Evolutionary conservation across 1,284 basidiomycete genomes (phyloP), one percentile per base, ranked within the genome.

Genomic region (Fomitopsis palustris): DNA sequence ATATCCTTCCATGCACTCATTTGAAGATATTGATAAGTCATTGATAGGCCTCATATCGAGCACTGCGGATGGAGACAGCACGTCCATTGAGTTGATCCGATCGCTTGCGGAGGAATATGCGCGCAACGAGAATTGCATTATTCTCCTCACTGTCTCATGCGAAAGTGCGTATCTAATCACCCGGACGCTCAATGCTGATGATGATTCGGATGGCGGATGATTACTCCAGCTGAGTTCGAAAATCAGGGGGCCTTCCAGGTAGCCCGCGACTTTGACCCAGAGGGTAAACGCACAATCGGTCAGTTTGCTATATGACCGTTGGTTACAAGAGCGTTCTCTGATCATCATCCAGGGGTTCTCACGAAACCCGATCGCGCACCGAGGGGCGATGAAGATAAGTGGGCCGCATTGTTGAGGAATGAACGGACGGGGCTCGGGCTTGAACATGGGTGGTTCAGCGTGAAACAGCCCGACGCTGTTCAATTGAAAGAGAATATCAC

Each of bases 311-410:
- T 23, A 29, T 54, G 16, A 1, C 17, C 14, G n/a, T 23, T 25
- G 4, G 35, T 7, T 17, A 42, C 0, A 4, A 37, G 35, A 37
- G 6, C 12, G 7, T 21, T 42, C 1, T 53, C 51, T 47, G 25
- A 54, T 7, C 19, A 19, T 33, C 21, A 27, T 31, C 12, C 54
- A 92, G 90, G 89, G 57, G 90, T 93, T 17, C 77, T 93, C n/a
- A 93, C 90, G 0, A 93, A 92, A 67, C 87, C 90, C 0, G 91
- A 93, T 67, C 82, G 85, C 4, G 88, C 92, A 51, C 82, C 81
- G 0, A 6, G 65, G 0, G 88, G 87, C 0, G 86, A 90, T 31
- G 85, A 90, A 62, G 64, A 69, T 0, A 65, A 64, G 1, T 92
- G 90, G 90, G 60, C 90, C 8, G 69, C 70, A 0, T 80, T 87